Evolutionary conservation across 192 early-diverging fungal species (phyloP), one percentile per base, ranked within the genome.

Genomic region (Gaertneriomyces sp.): DNA sequence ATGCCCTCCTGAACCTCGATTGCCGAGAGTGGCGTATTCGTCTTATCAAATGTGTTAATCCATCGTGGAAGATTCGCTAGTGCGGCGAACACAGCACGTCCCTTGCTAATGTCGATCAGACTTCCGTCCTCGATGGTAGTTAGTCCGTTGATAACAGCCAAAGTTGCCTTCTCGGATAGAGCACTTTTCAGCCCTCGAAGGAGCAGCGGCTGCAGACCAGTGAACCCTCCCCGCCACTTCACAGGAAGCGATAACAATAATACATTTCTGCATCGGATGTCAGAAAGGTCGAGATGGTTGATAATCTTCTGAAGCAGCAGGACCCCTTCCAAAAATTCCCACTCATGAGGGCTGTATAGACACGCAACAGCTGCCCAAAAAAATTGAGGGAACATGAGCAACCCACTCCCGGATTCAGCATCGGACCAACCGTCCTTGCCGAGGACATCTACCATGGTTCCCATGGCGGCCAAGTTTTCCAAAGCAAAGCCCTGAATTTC

Each of bases 401-500:
- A 78, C 11, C 84, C 68, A 16, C 75, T 68, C n/a, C 58, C 38
- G 33, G n/a, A n/a, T n/a, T n/a, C n/a, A n/a, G n/a, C n/a, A n/a
- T n/a, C n/a, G n/a, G n/a, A n/a, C n/a, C n/a, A 6, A 56, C 42
- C n/a, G n/a, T n/a, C n/a, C n/a, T n/a, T n/a, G 44, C 79, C 79
- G 45, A 94, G 77, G 0, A 70, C 64, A 41, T 82, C 75, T 7
- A 90, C 72, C 7, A 92, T 84, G 12, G 81, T 66, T 40, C 82
- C 78, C 7, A 94, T 57, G 0, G 91, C 89, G 1, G 83, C 69
- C 7, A 94, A 58, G 19, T 91, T 87, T 58, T 94, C 92, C 64
- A 79, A 84, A 1, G 93, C 79, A 72, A 91, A 94, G 0, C 89
- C 89, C 68, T 92, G 89, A 46, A 91, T 84, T 53, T 93, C 90